Base-by-base conservation (phyloP, 768 basidiomycete genomes). In the Auricularia cornea region DNA sequence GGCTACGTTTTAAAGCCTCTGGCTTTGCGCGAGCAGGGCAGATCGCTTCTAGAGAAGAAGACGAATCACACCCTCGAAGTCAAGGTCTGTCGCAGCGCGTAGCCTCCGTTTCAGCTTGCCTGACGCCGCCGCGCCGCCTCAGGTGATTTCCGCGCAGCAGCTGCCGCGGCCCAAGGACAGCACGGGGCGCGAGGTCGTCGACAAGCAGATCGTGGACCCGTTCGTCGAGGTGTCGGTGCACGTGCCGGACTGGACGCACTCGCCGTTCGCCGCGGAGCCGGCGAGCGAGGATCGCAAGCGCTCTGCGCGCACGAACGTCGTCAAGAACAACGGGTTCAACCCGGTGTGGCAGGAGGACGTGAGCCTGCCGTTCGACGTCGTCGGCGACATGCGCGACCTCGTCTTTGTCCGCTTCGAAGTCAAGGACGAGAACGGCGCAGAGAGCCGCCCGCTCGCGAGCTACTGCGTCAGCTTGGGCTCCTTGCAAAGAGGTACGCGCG, bases 1-100 rank as follows among this genome's bases (percentile, higher is more conserved):
- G 96, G 96, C 0, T 97, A 92, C 69, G 86, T 99, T 2, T 82
- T 97, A 44, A 97, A 98, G 72, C 96, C 96, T 2, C 79, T 80
- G 3, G 84, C 88, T 2, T 79, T 98, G 12, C 80, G 92, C 6
- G 74, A 74, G n/a, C 77, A 81, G 35, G 82, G 86, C 68, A 86
- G 90, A 73, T 81, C 84, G 23, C 72, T 84, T 11, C 71, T 89
- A 32, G 66, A 73, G 48, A 76, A 80, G 65, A 77, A 78, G 51
- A 85, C 84, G 3, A 80, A 78, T 57, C 86, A 91, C 68, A 75
- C 77, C 61, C 75, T 94, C 6, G 83, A 87, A n/a, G n/a, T n/a
- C n/a, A n/a, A n/a, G n/a, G n/a, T n/a, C n/a, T 62, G 73, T 94
- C 65, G 86, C 82, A 4, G 87, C 89, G 33, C 63, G 80, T 65